These are phyloP conservation scores for Cenchrus americanus DNA, from an alignment of 176 grass and related monocot species.

Conservation along the genomic window DNA sequence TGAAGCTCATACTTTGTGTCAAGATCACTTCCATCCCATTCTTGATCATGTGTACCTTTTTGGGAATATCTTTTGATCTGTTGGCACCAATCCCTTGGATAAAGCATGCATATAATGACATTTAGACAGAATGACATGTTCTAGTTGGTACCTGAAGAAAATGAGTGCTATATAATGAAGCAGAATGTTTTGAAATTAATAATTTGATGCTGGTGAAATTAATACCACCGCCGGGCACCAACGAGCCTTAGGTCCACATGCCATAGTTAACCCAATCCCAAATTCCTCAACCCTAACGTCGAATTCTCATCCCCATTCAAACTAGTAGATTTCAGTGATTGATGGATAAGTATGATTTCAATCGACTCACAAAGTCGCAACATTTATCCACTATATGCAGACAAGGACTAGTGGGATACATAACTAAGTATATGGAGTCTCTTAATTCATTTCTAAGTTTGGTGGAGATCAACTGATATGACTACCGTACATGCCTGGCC, in stretches of 20 bases:
- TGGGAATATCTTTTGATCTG: conserved; percentile 97
- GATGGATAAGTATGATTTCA: no score
- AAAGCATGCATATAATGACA: conserved; percentile 92
- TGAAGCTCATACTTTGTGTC: conserved; percentile 93
- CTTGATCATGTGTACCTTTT: conserved; percentile 88
- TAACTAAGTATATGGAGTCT: neutral
- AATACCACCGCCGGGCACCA: conserved; percentile 47
- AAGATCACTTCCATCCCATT: conserved; percentile 87
- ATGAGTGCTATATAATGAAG: conserved; percentile 59
- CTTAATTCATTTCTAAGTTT: neutral
- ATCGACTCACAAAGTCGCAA: no score
- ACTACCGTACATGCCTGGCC: neutral
- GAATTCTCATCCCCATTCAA: no score
- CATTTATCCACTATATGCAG: no score
- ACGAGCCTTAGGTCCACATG: no score
- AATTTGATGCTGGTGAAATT: no score
- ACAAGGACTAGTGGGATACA: no score
- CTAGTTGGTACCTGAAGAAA: conserved; percentile 91
- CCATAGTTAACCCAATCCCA: no score
- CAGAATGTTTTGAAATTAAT: conserved; percentile 67
- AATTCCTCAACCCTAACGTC: no score
- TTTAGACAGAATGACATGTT: conserved; percentile 99
- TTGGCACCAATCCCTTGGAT: conserved; percentile 90
- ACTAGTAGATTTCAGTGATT: no score
- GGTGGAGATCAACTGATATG: neutral